Evolutionary conservation across 1,139 yeast genomes (phyloP).

Genomic region (Magnusiomyces sp.): DNA sequence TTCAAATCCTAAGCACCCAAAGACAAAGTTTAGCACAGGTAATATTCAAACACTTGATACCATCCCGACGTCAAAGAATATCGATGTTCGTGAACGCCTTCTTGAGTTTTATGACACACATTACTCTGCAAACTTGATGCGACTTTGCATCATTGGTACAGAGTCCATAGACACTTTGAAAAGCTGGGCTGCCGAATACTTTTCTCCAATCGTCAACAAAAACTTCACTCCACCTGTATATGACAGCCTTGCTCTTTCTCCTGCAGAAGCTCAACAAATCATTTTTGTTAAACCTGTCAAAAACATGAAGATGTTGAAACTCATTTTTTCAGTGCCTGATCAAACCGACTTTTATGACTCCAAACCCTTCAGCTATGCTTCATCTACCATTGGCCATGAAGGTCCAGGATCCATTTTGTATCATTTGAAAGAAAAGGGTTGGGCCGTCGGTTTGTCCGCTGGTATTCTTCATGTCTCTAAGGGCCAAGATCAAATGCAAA

Average conservation of each 20-base stretch:
- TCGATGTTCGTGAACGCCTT: slow-evolving; percentile 62
- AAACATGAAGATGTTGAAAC: slow-evolving; percentile 59
- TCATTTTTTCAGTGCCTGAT: slow-evolving; percentile 70
- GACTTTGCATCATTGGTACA: slow-evolving; percentile 73
- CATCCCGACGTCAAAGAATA: slow-evolving; percentile 41
- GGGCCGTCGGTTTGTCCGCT: slow-evolving; percentile 73
- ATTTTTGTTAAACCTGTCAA: slow-evolving; percentile 73
- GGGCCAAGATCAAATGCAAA: slow-evolving; percentile 57
- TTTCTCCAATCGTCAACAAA: slow-evolving; percentile 53
- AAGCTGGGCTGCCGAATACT: slow-evolving; percentile 60
- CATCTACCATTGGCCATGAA: slow-evolving; percentile 89
- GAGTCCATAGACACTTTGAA: slow-evolving; percentile 68
- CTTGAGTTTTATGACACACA: slow-evolving; percentile 49
- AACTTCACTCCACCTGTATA: slow-evolving; percentile 46
- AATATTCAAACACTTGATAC: slow-evolving; percentile 53
- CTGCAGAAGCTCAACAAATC: slow-evolving; percentile 44
- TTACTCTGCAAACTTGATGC: slow-evolving; percentile 78
- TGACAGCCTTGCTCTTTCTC: slow-evolving; percentile 36
- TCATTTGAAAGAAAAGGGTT: slow-evolving; percentile 59
- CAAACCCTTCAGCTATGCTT: slow-evolving; percentile 60
- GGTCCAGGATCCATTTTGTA: slow-evolving; percentile 74
- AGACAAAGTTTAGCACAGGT: slow-evolving; percentile 66
- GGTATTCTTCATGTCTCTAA: slow-evolving; percentile 64
- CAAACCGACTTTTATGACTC: slow-evolving; percentile 54
- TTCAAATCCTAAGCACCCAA: slow-evolving; percentile 65